Base-by-base conservation (phyloP, 208 protist genomes). In the Crithidia fasciculata region DNA sequence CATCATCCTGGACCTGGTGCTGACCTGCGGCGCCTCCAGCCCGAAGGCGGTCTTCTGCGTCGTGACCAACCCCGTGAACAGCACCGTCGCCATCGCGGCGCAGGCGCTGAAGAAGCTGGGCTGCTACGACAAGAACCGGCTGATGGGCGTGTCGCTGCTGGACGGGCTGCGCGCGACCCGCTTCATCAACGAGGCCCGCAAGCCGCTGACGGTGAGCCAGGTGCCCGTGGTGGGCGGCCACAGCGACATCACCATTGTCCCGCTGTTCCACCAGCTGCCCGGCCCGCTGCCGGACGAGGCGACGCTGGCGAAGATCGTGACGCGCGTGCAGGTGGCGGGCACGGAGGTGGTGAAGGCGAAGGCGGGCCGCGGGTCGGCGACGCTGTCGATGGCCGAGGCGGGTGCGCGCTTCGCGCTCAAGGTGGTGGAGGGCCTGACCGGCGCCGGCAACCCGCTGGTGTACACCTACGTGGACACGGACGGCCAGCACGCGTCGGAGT, bases 61-160 rank as follows among this genome's bases (percentile, higher is more conserved):
- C 68, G 95, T 98, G 54, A 96, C 95, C 16, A 98, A 99, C 94
- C 98, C 98, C 40, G 97, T 99, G 65, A 99, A 98, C 91, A 98
- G 95, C 78, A 98, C 95, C 8, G 96, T 98, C 41, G 90, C 97
- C 59, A 98, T 99, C 78, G 92, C 90, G 53, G 95, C 94, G 19
- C 80, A 98, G 86, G 87, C 88, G 41, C 77, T 97, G 61, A 96
- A 97, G 89, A 93, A 90, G 80, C 77, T 87, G 53, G 92, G 94
- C 69, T 78, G 94, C 12, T 98, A 96, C 86, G 84, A 98, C 85
- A 85, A 85, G 50, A 85, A 86, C 58, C 82, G 85, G 19, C 82
- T 99, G 9, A 76, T 98, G 54, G 97, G 97, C 47, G 93, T 98
- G 19, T 96, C 93, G 44, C 92, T 93, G 9, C 92, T 98, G 43